Evolutionary conservation across 2,329 filamentous ascomycete species (phyloP).

Genomic region (Fusarium coicis): DNA sequence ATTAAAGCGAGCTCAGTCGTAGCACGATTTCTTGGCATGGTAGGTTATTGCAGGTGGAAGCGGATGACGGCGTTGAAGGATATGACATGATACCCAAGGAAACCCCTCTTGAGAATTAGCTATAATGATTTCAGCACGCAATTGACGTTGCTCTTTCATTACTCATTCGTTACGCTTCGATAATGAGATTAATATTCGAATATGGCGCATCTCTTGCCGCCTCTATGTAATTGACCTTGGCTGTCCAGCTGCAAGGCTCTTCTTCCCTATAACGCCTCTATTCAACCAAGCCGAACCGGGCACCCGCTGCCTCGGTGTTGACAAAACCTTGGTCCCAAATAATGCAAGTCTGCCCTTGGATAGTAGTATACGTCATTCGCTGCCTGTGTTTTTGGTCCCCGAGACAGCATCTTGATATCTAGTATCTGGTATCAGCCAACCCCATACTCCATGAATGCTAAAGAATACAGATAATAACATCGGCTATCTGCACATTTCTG

Average conservation of each 20-base stretch:
- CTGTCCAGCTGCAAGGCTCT: constrained; percentile 6
- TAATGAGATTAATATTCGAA: constrained; percentile 16
- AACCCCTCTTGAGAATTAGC: constrained; percentile 21
- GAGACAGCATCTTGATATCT: constrained; percentile 12
- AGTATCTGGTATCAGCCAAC: constrained; percentile 24
- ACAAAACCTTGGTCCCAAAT: constrained; percentile 9
- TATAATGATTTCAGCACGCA: background rate
- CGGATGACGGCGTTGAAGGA: constrained; percentile 30
- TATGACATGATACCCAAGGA: constrained; percentile 47
- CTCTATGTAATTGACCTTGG: constrained; percentile 20
- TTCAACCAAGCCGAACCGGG: constrained; percentile 21
- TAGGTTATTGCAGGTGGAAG: background rate
- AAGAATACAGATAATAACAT: constrained; percentile 23
- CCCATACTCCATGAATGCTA: constrained; percentile 31
- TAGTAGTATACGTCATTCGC: constrained; percentile 23
- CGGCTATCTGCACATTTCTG: constrained; percentile 4
- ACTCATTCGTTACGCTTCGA: background rate
- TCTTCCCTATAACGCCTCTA: constrained; percentile 29
- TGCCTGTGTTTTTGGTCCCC: constrained; percentile 4
- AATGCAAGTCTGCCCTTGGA: constrained; percentile 3
- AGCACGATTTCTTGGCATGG: background rate
- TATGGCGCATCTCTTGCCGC: constrained; percentile 3
- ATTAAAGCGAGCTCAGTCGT: background rate
- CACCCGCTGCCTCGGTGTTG: constrained; percentile 15
- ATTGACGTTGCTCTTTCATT: background rate